Evolutionary conservation across 768 basidiomycete species (phyloP).

Genomic region (Suillus spraguei): DNA sequence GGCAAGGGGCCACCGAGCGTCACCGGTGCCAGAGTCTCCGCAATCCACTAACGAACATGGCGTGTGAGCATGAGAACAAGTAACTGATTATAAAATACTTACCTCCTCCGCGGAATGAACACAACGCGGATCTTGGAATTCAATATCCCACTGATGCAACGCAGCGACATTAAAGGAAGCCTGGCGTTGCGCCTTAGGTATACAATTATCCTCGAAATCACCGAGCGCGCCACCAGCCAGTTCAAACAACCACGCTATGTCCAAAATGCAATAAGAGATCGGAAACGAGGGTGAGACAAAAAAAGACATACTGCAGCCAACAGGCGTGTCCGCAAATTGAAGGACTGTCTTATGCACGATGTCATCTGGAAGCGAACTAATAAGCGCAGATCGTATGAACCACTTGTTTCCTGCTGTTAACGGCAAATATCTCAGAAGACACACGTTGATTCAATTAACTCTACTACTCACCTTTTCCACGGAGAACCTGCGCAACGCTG

Average conservation of each 20-base stretch:
- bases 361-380: conserved; percentile 84
- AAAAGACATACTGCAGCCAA: conserved; percentile 81
- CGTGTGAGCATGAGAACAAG: conserved; percentile 14
- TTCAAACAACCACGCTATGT: conserved; percentile 88
- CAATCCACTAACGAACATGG: conserved; percentile 65
- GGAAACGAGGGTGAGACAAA: not conserved
- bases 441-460: not conserved
- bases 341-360: conserved; percentile 82
- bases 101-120: conserved; percentile 83
- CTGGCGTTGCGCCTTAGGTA: conserved; percentile 79
- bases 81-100: conserved; percentile 20
- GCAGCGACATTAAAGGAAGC: conserved; percentile 86
- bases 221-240: conserved; percentile 79
- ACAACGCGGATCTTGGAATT: conserved; percentile 79
- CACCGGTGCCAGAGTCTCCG: conserved; percentile 68
- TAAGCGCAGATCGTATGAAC: conserved; percentile 88
- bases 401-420: conserved; percentile 75
- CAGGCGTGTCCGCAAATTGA: conserved; percentile 80
- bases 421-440: not conserved
- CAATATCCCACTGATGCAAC: conserved; percentile 91
- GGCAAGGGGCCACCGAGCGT: conserved; percentile 83
- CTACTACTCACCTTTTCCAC: conserved; percentile 66
- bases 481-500: conserved; percentile 86
- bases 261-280: not conserved
- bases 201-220: conserved; percentile 72